Evolutionary conservation across 805 yeast genomes (phyloP).

Genomic region (Kluyveromyces wickerhamii): DNA sequence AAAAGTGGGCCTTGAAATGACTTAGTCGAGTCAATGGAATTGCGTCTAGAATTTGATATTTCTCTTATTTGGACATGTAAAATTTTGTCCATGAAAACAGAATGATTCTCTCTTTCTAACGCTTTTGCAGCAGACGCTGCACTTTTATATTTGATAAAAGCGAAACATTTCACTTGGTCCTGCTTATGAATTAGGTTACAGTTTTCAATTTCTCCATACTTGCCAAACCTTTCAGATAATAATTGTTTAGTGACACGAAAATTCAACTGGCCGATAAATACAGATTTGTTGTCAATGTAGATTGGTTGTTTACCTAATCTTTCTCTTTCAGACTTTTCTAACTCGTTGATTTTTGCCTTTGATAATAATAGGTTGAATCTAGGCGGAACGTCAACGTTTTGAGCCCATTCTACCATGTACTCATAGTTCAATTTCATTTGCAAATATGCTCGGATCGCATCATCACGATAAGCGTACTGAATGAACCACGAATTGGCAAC

Average conservation of each 20-base stretch:
- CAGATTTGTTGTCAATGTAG: constrained; percentile 57
- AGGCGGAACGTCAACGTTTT: constrained; percentile 55
- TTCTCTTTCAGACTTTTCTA: constrained; percentile 3
- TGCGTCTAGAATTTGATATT: constrained; percentile 19
- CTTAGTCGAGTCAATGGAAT: constrained; percentile 5
- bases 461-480: constrained; percentile 74
- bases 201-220: constrained; percentile 58
- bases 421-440: constrained; percentile 45
- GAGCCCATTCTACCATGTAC: constrained; percentile 80
- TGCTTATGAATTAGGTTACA: constrained; percentile 48
- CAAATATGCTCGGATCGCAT: constrained; percentile 81
- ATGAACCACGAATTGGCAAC: constrained; percentile 54
- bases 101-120: constrained; percentile 76
- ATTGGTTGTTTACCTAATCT: constrained; percentile 10
- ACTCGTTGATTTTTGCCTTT: constrained; percentile 3
- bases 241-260: constrained; percentile 46
- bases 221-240: constrained; percentile 49
- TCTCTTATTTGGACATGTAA: constrained; percentile 84
- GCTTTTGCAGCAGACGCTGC: constrained; percentile 81
- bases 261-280: constrained; percentile 74
- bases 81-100: constrained; percentile 61
- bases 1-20: constrained; percentile 31
- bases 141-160: constrained; percentile 57
- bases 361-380: constrained; percentile 21
- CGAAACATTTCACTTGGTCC: constrained; percentile 47